Percentiles rank a stretch among this genome's conserved stretches.
Evolutionary conservation across 1,284 basidiomycete genomes (phyloP).

Genomic region (Phylloporus gajari): DNA sequence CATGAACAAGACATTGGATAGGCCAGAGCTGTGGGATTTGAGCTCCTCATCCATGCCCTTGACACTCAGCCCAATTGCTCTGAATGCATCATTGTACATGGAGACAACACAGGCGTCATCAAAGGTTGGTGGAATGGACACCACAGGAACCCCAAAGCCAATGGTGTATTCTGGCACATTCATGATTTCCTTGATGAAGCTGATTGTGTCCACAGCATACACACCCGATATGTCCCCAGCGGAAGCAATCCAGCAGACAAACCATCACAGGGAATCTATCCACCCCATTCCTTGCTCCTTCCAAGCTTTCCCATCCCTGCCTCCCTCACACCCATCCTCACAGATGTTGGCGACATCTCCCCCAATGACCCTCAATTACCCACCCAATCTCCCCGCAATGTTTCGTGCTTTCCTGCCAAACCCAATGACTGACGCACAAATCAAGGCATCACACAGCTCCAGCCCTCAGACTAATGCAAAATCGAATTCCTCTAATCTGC

Average conservation of each 20-base stretch:
- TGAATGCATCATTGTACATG: conserved; percentile 27
- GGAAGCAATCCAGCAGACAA: neutral
- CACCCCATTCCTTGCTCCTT: neutral
- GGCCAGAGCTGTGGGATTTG: conserved; percentile 20
- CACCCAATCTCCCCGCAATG: too few species aligned
- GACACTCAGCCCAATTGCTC: fast-evolving
- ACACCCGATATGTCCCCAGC: neutral
- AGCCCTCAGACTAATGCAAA: too few species aligned
- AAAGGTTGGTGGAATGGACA: conserved; percentile 52
- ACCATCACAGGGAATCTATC: neutral
- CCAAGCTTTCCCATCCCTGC: neutral
- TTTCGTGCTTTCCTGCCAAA: too few species aligned
- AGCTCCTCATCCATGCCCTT: conserved; percentile 43
- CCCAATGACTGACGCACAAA: too few species aligned
- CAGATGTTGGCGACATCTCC: too few species aligned
- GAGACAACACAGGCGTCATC: conserved; percentile 53
- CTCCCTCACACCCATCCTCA: neutral
- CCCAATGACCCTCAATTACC: too few species aligned
- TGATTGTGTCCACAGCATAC: neutral
- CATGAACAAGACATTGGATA: too few species aligned
- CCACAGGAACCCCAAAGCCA: conserved; percentile 43
- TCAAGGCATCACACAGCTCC: too few species aligned
- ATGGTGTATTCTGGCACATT: conserved; percentile 36
- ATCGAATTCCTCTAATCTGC: too few species aligned
- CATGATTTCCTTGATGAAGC: conserved; percentile 21